A percentile compares a stretch with the other conserved stretches of the same genome.
These are phyloP conservation scores for Jimgerdemannia flammicorona DNA, from an alignment of 192 early-diverging fungal genomes.

Conservation along the genomic window DNA sequence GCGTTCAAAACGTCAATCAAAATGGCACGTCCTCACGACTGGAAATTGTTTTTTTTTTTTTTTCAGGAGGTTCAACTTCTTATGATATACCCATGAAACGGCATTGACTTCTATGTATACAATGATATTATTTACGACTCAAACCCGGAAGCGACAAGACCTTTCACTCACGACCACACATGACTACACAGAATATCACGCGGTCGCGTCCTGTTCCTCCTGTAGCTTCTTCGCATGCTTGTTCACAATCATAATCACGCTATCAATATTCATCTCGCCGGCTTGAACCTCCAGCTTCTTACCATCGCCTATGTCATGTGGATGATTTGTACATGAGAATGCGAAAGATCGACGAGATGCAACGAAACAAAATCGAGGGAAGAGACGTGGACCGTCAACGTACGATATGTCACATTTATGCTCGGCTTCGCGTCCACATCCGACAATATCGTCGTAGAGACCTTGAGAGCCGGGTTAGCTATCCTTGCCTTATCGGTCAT, in stretches of 20 bases:
- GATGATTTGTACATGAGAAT: no score
- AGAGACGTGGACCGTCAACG: constrained; percentile 4
- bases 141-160: no score
- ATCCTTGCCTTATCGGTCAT: constrained; percentile 41
- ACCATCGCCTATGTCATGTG: constrained; percentile 31
- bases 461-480: constrained; percentile 43
- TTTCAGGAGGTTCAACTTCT: no score
- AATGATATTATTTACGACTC: no score
- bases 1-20: no score
- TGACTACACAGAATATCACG: constrained; percentile 15
- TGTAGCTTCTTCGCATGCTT: constrained; percentile 53
- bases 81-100: no score
- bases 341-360: no score
- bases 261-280: constrained; percentile 44
- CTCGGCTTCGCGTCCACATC: constrained; percentile 35
- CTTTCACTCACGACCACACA: no score
- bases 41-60: no score
- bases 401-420: constrained; percentile 43
- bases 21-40: no score
- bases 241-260: constrained; percentile 40
- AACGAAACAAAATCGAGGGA: background rate
- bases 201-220: constrained; percentile 43
- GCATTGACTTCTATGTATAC: no score
- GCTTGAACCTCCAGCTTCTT: constrained; percentile 39
- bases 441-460: constrained; percentile 39